Conservation (phyloP, 805 yeast species). For the Nakazawaea molendinolei region DNA sequence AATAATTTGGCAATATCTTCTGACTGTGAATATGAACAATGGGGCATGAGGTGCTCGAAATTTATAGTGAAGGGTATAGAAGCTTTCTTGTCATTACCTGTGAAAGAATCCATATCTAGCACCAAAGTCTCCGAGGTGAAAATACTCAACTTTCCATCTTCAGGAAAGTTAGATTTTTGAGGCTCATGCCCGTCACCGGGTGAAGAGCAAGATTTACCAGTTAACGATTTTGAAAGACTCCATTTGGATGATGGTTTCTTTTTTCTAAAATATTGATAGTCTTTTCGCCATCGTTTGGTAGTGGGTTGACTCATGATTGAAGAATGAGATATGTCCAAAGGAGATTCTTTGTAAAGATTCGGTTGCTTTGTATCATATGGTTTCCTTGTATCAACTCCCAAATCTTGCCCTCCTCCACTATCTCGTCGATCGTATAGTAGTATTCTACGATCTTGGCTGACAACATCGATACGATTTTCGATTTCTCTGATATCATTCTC, state of each 20-base stretch:
- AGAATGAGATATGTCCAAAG: not conserved
- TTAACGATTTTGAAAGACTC: not conserved
- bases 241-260: too few species aligned
- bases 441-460: slow-evolving; percentile 5
- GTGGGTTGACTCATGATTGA: too few species aligned
- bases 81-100: too few species aligned
- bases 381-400: too few species aligned
- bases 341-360: not conserved
- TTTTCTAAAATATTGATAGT: slow-evolving; percentile 6
- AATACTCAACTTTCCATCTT: not conserved
- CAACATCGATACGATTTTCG: slow-evolving; percentile 1
- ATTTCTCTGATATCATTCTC: not conserved
- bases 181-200: not conserved
- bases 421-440: slow-evolving; percentile 4
- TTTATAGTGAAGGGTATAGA: slow-evolving; percentile 4
- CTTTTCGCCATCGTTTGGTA: slow-evolving; percentile 2
- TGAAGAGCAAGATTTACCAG: not conserved
- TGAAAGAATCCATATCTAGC: not conserved
- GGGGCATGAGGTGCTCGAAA: slow-evolving; percentile 5
- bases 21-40: not conserved
- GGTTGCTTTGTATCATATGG: slow-evolving; percentile 1
- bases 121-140: slow-evolving; percentile 1
- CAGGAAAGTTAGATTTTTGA: not conserved
- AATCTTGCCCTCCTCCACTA: slow-evolving; percentile 2
- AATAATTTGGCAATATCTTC: not conserved